Conservation (phyloP, 768 basidiomycete genomes). For the Leccinellum rugosiceps region DNA sequence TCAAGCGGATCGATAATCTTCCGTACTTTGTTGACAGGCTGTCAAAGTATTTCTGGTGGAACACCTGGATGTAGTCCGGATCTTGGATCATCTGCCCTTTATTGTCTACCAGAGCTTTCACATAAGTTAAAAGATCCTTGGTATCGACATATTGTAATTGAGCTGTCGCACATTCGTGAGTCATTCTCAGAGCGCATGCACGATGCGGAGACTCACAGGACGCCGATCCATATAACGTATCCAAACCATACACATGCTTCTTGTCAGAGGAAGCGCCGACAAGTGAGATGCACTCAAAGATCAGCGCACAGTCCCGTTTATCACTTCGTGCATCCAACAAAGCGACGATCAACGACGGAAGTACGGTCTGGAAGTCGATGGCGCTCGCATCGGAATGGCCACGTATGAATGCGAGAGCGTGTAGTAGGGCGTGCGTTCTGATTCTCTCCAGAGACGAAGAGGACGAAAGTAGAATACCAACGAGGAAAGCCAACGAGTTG, state of each 20-base stretch:
- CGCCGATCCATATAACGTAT: constrained; percentile 63
- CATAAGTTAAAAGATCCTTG: constrained; percentile 58
- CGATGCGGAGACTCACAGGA: constrained; percentile 42
- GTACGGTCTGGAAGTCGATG: constrained; percentile 77
- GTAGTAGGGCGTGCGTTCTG: constrained; percentile 60
- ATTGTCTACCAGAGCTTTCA: constrained; percentile 46
- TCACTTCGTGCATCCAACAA: constrained; percentile 34
- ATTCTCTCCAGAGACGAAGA: constrained; percentile 30
- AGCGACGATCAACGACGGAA: constrained; percentile 66
- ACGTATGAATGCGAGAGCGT: constrained; percentile 76
- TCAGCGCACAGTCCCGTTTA: constrained; percentile 33
- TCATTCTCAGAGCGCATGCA: background rate
- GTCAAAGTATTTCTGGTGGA: constrained; percentile 58
- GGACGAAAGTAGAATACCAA: constrained; percentile 59
- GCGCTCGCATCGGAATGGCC: constrained; percentile 58
- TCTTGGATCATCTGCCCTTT: constrained; percentile 62
- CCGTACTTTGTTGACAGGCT: constrained; percentile 46
- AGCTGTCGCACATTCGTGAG: constrained; percentile 31
- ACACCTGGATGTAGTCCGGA: constrained; percentile 48
- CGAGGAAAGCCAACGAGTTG: constrained; percentile 76
- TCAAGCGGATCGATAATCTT: constrained; percentile 26
- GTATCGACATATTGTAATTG: constrained; percentile 68
- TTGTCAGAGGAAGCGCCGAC: constrained; percentile 40
- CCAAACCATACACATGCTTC: constrained; percentile 65
- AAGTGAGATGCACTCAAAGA: constrained; percentile 53